Percentiles rank a stretch among this genome's conserved stretches.
These are phyloP conservation scores for Aaosphaeria pasadenensis DNA, from an alignment of 2,329 filamentous ascomycete species.

Conservation along the genomic window DNA sequence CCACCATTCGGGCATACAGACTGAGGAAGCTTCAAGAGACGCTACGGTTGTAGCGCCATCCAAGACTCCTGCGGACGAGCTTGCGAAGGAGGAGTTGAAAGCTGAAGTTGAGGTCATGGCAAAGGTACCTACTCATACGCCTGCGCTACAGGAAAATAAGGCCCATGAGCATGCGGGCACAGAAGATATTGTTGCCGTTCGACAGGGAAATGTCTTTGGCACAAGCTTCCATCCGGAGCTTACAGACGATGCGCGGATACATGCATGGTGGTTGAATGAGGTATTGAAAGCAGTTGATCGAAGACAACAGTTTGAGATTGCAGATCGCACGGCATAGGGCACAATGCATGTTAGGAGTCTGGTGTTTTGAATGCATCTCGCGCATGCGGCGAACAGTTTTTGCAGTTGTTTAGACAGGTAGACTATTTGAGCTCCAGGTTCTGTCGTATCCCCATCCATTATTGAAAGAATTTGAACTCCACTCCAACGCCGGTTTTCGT, in stretches of 20 bases:
- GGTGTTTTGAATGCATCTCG: too few species aligned
- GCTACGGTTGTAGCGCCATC: slow-evolving; percentile 59
- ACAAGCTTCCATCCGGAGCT: slow-evolving; percentile 96
- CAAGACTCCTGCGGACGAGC: slow-evolving; percentile 44
- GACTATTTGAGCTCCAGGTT: too few species aligned
- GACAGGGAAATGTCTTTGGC: slow-evolving; percentile 87
- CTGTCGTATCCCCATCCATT: neutral
- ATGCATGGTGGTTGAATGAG: slow-evolving; percentile 87
- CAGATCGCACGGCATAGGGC: slow-evolving; percentile 15
- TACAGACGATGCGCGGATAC: slow-evolving; percentile 82
- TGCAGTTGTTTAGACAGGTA: too few species aligned
- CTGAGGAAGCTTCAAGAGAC: slow-evolving; percentile 45
- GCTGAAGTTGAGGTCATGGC: slow-evolving; percentile 58
- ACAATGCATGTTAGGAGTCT: too few species aligned
- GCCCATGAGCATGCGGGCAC: slow-evolving; percentile 46
- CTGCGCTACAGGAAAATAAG: slow-evolving; percentile 46
- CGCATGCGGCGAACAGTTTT: too few species aligned
- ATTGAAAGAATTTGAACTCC: slow-evolving; percentile 6
- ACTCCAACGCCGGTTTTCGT: slow-evolving; percentile 9
- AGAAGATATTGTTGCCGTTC: slow-evolving; percentile 79
- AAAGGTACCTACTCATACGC: slow-evolving; percentile 52
- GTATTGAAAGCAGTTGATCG: slow-evolving; percentile 45
- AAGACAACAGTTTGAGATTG: slow-evolving; percentile 30
- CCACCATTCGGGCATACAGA: slow-evolving; percentile 49
- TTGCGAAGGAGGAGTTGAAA: slow-evolving; percentile 44